Evolutionary conservation across 371 early-diverging fungal species (phyloP), one percentile per base, ranked within the genome.

Genomic region (Apophysomyces ossiformis): DNA sequence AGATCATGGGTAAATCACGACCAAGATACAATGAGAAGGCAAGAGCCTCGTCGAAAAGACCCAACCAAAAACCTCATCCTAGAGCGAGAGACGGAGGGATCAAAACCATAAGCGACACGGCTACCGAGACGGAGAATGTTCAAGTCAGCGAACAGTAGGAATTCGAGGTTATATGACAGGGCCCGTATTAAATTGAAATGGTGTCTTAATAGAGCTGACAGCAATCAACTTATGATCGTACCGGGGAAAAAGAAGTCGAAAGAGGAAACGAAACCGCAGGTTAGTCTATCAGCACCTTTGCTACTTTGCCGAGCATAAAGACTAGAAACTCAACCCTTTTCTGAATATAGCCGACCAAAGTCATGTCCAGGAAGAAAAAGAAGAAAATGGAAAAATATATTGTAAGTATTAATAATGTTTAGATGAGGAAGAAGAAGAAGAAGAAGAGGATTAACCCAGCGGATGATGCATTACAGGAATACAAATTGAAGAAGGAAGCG

Each of bases 401-500:
- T 75, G 93, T 90, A 85, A 61, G 87, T 26, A 26, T 26, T 1
- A 26, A 26, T 50, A 18, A n/a, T n/a, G 5, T 1, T 41, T 41
- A 41, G 5, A 8, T 13, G 13, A 41, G 41, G 8, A 13, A 5
- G 8, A 41, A 11, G 41, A 41, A 6, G 9, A 47, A 47, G n/a
- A 7, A 18, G 9, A 47, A 47, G n/a, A 7, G 5, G 47, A 47
- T 47, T 47, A 43, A 43, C 43, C 15, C 43, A 45, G n/a, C 32
- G 32, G 32, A 5, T 41, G 41, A 18, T 50, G 54, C 35, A 21
- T 50, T 11, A 50, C 54, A 91, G 91, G 92, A 95, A 69, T 92
- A 93, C 84, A 95, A 97, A 76, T 71, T 96, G 73, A 96, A 96
- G 76, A 98, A 97, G 83, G 97, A 97, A 65, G 91, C 94, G 54